These are phyloP conservation scores for Eremochloa ophiuroides DNA, from an alignment of 176 grass and related monocot genomes.

Conservation along the genomic window DNA sequence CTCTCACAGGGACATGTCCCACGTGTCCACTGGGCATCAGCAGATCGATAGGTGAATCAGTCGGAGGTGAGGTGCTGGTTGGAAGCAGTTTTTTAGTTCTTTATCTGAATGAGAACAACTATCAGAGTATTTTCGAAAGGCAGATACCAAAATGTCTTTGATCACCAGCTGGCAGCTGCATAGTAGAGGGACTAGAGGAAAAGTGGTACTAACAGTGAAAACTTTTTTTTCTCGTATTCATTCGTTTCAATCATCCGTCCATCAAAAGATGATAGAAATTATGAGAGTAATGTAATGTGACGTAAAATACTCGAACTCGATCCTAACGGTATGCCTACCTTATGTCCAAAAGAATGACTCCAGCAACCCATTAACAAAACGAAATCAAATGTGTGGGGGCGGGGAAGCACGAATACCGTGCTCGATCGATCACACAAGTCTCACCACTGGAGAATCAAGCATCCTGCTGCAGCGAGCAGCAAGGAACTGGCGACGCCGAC, in stretches of 20 bases:
- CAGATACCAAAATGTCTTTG: not conserved
- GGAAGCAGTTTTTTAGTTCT: not conserved
- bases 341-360: constrained; percentile 65
- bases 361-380: constrained; percentile 29
- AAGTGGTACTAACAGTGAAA: not conserved
- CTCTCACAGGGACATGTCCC: not conserved
- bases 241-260: not conserved
- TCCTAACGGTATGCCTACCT: constrained; percentile 37
- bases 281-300: constrained; percentile 1
- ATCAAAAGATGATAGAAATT: constrained; percentile 20
- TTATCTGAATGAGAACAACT: not conserved
- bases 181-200: not conserved
- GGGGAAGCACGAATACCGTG: constrained; percentile 5
- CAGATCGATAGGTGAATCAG: not conserved
- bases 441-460: constrained; percentile 42
- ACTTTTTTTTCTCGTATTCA: not conserved
- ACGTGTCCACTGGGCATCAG: not conserved
- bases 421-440: not conserved
- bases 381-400: constrained; percentile 20
- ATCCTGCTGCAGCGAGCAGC: constrained; percentile 17
- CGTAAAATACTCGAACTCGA: constrained; percentile 23
- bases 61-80: not conserved
- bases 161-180: not conserved
- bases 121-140: not conserved
- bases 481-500: not conserved